Base-by-base conservation (phyloP, 2,329 filamentous ascomycete genomes). In the Diaporthe sp. region DNA sequence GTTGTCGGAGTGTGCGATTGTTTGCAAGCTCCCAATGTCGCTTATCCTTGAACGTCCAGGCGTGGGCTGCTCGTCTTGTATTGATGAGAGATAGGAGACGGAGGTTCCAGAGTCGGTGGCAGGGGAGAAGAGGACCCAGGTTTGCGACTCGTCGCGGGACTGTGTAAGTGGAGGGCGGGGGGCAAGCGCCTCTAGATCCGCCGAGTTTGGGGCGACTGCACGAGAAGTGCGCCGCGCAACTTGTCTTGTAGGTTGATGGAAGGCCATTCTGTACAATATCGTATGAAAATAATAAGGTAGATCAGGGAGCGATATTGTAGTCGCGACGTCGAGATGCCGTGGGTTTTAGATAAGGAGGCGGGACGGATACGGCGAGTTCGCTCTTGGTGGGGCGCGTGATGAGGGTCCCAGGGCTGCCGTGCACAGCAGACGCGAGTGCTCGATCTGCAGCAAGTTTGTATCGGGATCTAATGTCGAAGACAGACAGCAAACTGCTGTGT, bases 61-160 rank as follows among this genome's bases (percentile, higher is more conserved):
- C 82, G 93, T 87, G 84, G 90, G 78, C 86, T 96, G 82, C 84
- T 92, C 86, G 86, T 90, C 81, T 84, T 94, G 83, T 83, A 92
- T 91, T 51, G 94, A 92, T 59, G 92, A 94, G 71, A 92, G 89
- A 77, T 93, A 92, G 7, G 92, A 92, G 15, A 89, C 89, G 28
- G 94, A 93, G 4, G 89, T 90, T 62, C 85, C 85, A 46, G 88
- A 86, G 75, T 88, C 89, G 77, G 92, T 92, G 12, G 89, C 89
- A 2, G 95, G 95, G 10, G 95, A 94, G 87, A 99, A 99, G 78
- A 99, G 91, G 73, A 98, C 94, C 97, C 97, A 99, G 90, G 98
- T 96, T 84, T 97, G 94, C 17, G 94, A 93, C 78, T 96, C 93
- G 77, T 94, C 92, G 76, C 92, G 85, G 58, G 81, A 80, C 67